Evolutionary conservation across 176 grass and related monocot genomes (phyloP).

Genomic region (Oryza coarctata): DNA sequence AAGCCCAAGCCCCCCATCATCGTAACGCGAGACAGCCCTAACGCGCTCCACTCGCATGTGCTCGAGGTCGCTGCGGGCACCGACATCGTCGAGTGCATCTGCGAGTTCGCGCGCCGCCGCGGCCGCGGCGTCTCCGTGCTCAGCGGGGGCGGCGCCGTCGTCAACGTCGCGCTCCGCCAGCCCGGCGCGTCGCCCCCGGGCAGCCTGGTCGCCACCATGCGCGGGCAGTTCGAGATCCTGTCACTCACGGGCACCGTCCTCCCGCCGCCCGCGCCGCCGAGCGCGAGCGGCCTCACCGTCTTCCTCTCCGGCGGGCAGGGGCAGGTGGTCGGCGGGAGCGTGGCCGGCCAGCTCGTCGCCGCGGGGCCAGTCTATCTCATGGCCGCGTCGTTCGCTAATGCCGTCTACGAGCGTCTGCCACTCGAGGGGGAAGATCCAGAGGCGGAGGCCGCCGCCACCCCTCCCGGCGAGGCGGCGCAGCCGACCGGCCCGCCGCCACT

Average conservation of each 20-base stretch:
- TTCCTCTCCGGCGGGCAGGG: slow-evolving; percentile 85
- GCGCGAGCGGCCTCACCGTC: slow-evolving; percentile 66
- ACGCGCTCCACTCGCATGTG: slow-evolving; percentile 82
- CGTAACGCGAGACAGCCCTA: slow-evolving; percentile 77
- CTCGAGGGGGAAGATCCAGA: slow-evolving; percentile 44
- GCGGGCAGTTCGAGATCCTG: slow-evolving; percentile 84
- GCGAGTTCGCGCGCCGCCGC: slow-evolving; percentile 74
- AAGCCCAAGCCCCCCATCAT: slow-evolving; percentile 91
- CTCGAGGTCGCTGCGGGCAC: slow-evolving; percentile 73
- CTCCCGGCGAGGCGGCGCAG: neutral
- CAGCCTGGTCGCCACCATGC: slow-evolving; percentile 73
- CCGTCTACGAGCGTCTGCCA: slow-evolving; percentile 86
- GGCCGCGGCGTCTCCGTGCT: slow-evolving; percentile 84
- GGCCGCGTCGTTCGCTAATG: slow-evolving; percentile 83
- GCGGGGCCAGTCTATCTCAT: slow-evolving; percentile 73
- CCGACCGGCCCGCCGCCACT: slow-evolving; percentile 1
- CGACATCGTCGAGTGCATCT: slow-evolving; percentile 73
- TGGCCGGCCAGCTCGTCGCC: slow-evolving; percentile 73
- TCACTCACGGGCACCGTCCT: slow-evolving; percentile 87
- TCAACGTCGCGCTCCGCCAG: slow-evolving; percentile 73
- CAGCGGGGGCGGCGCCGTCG: slow-evolving; percentile 68
- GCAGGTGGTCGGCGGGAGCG: slow-evolving; percentile 83
- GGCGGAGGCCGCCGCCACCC: slow-evolving; percentile 28
- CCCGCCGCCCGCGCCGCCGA: slow-evolving; percentile 74
- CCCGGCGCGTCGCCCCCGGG: slow-evolving; percentile 68